Evolutionary conservation across 2,329 filamentous ascomycete species (phyloP).

Genomic region (Aspergillus hortae): DNA sequence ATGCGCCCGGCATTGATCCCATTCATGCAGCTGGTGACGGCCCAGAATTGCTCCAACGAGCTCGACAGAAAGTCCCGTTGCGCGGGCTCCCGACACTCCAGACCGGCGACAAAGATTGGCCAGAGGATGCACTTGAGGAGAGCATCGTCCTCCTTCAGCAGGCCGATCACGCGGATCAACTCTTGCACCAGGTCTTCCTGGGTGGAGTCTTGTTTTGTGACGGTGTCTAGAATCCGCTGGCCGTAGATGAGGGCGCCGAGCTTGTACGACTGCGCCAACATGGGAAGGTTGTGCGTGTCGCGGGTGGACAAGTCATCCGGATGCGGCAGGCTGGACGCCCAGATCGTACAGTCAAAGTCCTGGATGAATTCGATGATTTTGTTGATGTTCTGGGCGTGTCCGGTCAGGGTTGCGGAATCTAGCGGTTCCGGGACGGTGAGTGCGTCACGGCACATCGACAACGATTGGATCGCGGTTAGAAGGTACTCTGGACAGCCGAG

Average conservation of each 20-base stretch:
- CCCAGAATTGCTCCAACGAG: constrained; percentile 28
- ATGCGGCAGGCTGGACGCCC: constrained; percentile 20
- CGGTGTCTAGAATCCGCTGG: constrained; percentile 26
- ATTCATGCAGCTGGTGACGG: constrained; percentile 29
- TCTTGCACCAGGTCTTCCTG: constrained; percentile 21
- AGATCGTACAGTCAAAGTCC: constrained; percentile 24
- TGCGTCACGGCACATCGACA: constrained; percentile 25
- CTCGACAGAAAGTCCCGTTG: constrained; percentile 22
- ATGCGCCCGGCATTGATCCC: constrained; percentile 29
- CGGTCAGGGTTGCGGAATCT: neutral
- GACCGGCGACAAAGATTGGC: constrained; percentile 32
- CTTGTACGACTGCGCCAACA: constrained; percentile 27
- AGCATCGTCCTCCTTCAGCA: constrained; percentile 19
- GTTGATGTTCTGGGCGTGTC: constrained; percentile 11
- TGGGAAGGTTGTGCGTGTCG: constrained; percentile 20
- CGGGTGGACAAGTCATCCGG: constrained; percentile 10
- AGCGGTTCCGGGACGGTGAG: constrained; percentile 10
- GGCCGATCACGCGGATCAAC: constrained; percentile 21
- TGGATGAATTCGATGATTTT: constrained; percentile 17
- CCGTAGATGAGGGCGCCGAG: constrained; percentile 30
- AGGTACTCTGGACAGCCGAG: constrained; percentile 35
- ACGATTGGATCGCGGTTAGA: constrained; percentile 24
- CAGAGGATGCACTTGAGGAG: constrained; percentile 34
- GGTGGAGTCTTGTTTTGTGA: constrained; percentile 10
- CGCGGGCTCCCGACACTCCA: constrained; percentile 23